Conservation (phyloP, 176 grass and related monocot genomes). For the Elaeis guineensis region DNA sequence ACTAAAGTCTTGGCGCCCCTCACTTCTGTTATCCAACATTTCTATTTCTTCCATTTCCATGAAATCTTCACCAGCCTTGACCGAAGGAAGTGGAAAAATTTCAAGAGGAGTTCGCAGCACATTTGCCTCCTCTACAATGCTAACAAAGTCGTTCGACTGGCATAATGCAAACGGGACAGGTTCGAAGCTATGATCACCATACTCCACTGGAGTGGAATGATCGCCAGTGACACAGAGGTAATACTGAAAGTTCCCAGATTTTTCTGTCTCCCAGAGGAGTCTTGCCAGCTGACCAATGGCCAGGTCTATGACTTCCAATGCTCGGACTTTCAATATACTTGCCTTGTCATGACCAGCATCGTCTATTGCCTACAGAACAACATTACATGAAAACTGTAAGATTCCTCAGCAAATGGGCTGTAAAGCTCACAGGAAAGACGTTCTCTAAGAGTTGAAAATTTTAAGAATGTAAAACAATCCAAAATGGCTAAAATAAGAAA, state of each 20-base stretch:
- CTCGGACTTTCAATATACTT: slow-evolving; percentile 67
- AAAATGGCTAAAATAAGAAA: no score
- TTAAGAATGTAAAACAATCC: no score
- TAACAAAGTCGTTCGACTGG: slow-evolving; percentile 50
- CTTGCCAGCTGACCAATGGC: slow-evolving; percentile 69
- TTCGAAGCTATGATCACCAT: slow-evolving; percentile 87
- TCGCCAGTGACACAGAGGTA: slow-evolving; percentile 83
- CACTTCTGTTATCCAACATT: not conserved
- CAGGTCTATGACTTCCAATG: slow-evolving; percentile 76
- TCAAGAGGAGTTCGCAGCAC: slow-evolving; percentile 44
- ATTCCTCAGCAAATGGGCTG: not conserved
- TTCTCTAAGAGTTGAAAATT: no score
- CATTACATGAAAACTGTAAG: slow-evolving; percentile 2
- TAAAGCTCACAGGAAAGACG: no score
- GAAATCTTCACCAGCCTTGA: slow-evolving; percentile 49
- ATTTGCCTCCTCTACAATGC: slow-evolving; percentile 54
- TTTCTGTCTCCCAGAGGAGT: slow-evolving; percentile 75
- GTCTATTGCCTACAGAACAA: slow-evolving; percentile 56
- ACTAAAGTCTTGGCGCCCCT: slow-evolving; percentile 24
- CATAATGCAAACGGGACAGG: slow-evolving; percentile 69
- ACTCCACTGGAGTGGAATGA: slow-evolving; percentile 92
- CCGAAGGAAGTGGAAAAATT: slow-evolving; percentile 56
- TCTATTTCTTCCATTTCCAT: slow-evolving; percentile 12
- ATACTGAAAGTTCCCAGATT: slow-evolving; percentile 53
- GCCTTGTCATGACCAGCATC: slow-evolving; percentile 95